Evolutionary conservation across 2,329 filamentous ascomycete genomes (phyloP), one percentile per base, ranked within the genome.

Genomic region (Colletotrichum sansevieriae): DNA sequence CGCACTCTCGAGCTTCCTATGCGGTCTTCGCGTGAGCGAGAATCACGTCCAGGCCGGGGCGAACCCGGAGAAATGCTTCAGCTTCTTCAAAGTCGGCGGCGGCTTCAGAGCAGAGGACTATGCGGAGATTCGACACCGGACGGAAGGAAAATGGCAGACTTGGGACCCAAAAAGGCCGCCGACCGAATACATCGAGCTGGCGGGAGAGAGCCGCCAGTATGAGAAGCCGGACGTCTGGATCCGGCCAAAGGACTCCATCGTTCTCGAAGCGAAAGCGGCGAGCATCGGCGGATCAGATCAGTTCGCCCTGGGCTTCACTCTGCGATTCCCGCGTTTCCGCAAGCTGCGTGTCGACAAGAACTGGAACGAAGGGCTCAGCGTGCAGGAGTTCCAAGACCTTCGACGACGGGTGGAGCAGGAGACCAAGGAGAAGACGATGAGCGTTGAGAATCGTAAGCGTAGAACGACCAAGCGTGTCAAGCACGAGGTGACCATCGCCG

Each of bases 11-110:
- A 96, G 91, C 70, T 99, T 95, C 76, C 78, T 99, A n/a, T 98
- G 95, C 75, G 96, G 95, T 0, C 82, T 99, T 9, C 87, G 93
- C 33, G 90, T 91, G 1, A 90, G 94, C 59, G 88, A 92, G 72
- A 88, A 90, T 70, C 87, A 92, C 37, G 85, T 91, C 39, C 82
- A 84, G 41, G 82, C 83, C 2, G 87, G 87, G 2, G 83, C 83
- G 5, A 86, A 90, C 70, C 86, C 89, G 0, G 91, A 93, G 79
- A 94, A 93, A 78, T 97, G 90, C 75, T 92, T 90, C 74, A 97
- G 94, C n/a, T 98, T 99, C 81, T 97, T 95, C 85, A 98, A 96
- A 78, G 96, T 99, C 15, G 96, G 96, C n/a, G 96, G 96, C 61
- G 96, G 96, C 0, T 95, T 98, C 77, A 90, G 88, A 13, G 91